These are phyloP conservation scores for Aspergillus proliferans DNA, from an alignment of 2,329 filamentous ascomycete genomes.

Conservation along the genomic window DNA sequence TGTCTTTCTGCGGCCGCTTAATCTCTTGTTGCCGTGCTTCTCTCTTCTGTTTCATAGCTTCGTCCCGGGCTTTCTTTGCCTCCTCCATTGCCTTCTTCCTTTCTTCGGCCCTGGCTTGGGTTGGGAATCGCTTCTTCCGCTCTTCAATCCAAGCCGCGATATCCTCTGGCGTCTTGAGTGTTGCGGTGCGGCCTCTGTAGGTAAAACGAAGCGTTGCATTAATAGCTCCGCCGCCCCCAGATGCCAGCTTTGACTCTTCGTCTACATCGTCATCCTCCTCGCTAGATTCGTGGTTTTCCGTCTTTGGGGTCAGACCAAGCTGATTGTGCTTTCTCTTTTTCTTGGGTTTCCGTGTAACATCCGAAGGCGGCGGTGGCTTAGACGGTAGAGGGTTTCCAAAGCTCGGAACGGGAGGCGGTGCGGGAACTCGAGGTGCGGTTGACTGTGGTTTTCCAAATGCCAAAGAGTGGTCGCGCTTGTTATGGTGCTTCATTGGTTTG, in stretches of 20 bases:
- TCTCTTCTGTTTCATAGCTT: constrained; percentile 31
- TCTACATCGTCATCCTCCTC: constrained; percentile 42
- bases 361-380: constrained; percentile 35
- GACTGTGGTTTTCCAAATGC: constrained; percentile 31
- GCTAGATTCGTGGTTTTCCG: constrained; percentile 41
- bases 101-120: constrained; percentile 59
- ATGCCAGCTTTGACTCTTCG: constrained; percentile 39
- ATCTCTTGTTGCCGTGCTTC: constrained; percentile 33
- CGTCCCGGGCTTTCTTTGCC: constrained; percentile 45
- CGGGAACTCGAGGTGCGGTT: constrained; percentile 25
- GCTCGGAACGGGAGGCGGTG: constrained; percentile 40
- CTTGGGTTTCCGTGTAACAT: constrained; percentile 29
- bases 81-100: constrained; percentile 61
- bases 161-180: constrained; percentile 56
- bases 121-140: constrained; percentile 73
- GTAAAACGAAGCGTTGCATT: constrained; percentile 43
- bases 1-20: constrained; percentile 28
- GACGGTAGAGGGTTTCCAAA: constrained; percentile 39
- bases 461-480: constrained; percentile 34
- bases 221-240: constrained; percentile 11
- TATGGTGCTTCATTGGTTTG: constrained; percentile 15
- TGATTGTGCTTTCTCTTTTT: constrained; percentile 42
- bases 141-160: constrained; percentile 75
- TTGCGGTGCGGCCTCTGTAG: constrained; percentile 51
- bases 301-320: constrained; percentile 42